Evolutionary conservation across 805 yeast genomes (phyloP), one percentile per base, ranked within the genome.

Genomic region (Ogataea pignaliae): DNA sequence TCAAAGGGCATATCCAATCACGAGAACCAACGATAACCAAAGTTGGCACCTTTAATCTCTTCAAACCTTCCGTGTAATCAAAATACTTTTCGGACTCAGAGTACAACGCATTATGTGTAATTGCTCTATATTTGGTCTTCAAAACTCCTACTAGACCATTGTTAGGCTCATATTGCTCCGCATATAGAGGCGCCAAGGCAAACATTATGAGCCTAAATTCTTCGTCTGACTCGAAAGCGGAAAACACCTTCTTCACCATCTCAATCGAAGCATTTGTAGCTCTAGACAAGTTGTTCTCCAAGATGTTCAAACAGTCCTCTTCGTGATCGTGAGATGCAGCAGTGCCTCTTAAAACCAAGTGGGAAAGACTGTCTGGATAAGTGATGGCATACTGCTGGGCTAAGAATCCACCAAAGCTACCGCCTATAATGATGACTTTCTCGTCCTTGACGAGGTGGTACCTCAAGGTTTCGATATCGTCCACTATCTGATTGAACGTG

Each of bases 341-440:
- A 4, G 60, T 53, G n/a, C 60, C 60, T 16, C 60, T 42, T 10
- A 55, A 40, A 12, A 55, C 31, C 26, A 55, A 41, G 12, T 47
- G 52, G 2, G 47, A 36, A 3, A 53, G 29, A 12, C 43, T 39
- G 13, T 43, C 36, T 2, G 54, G 56, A 35, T 54, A 54, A 3
- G 58, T 55, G 7, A 53, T 32, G 8, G 58, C 58, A 39, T 55
- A 55, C 40, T 55, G 57, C 40, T 55, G 60, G 10, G 60, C 60
- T 14, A 55, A 37, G 39, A 56, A 56, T 9, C 59, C 57, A 9
- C 60, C 60, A 47, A 56, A 56, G 34, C 57, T 52, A 14, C 60
- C 60, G 1, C 60, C 60, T 18, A 54, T 53, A 11, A 56, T 34
- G 31, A 56, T 48, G 21, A 51, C 47, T 33, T 47, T 46, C 3